Evolutionary conservation across 2,329 filamentous ascomycete genomes (phyloP).

Genomic region (Colletotrichum tabaci): DNA sequence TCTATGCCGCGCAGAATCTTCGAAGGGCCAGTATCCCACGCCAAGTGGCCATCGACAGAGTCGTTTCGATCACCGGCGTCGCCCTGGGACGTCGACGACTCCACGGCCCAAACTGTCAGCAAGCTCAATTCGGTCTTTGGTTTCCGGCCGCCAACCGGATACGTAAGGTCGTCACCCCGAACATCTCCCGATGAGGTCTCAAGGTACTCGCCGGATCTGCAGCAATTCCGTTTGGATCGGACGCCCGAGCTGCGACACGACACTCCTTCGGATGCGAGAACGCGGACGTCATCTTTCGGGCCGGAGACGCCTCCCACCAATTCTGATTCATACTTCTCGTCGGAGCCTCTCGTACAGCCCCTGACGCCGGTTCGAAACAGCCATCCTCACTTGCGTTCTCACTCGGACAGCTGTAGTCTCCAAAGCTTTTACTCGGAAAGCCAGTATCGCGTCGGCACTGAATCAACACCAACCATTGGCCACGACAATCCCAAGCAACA

Average conservation of each 20-base stretch:
- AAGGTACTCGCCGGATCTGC: constrained; percentile 30
- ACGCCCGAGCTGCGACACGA: constrained; percentile 39
- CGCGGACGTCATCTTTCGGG: constrained; percentile 35
- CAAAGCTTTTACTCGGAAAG: constrained; percentile 21
- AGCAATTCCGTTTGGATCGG: constrained; percentile 11
- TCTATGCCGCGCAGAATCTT: constrained; percentile 34
- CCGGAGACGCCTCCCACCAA: constrained; percentile 37
- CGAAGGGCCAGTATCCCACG: constrained; percentile 36
- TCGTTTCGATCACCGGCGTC: constrained; percentile 21
- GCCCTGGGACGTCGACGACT: constrained; percentile 34
- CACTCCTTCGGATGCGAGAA: constrained; percentile 32
- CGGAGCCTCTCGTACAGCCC: constrained; percentile 34
- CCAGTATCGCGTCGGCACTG: constrained; percentile 1
- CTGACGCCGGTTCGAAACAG: constrained; percentile 22
- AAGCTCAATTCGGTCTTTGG: constrained; percentile 37
- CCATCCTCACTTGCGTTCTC: constrained; percentile 30
- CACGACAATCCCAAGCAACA: constrained; percentile 19
- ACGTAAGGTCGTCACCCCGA: constrained; percentile 11
- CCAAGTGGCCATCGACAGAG: constrained; percentile 34
- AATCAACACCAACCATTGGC: constrained; percentile 1
- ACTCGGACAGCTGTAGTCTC: constrained; percentile 33
- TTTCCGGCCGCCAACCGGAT: constrained; percentile 25
- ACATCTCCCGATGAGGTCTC: constrained; percentile 23
- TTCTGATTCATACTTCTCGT: constrained; percentile 27
- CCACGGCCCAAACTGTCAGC: constrained; percentile 37